phyloP scores from a whole-genome alignment of 345 rosid species.

The Hypericum androsaemum region DNA sequence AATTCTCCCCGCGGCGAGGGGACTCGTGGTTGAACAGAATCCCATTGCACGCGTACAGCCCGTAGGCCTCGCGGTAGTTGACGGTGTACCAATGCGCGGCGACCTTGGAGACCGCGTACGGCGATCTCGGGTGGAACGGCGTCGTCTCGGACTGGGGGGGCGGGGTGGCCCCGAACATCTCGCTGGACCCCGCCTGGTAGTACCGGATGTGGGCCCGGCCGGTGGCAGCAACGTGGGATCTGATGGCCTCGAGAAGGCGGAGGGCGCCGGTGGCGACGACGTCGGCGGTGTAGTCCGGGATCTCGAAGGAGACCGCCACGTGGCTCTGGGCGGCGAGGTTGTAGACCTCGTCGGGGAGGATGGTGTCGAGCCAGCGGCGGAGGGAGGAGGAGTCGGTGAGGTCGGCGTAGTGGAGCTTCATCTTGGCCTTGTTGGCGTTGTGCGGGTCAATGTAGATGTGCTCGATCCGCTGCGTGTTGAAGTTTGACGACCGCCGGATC shows the following conservation, averaged over 20 bases:
- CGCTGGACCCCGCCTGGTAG: constrained; percentile 93
- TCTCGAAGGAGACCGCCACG: constrained; percentile 91
- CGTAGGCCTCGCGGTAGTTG: constrained; percentile 87
- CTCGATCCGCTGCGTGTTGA: constrained; percentile 89
- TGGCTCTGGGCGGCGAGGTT: constrained; percentile 93
- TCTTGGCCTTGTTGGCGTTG: constrained; percentile 68
- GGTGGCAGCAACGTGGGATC: constrained; percentile 72
- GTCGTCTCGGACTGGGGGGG: constrained; percentile 79
- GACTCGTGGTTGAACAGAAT: constrained; percentile 91
- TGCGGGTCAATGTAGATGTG: constrained; percentile 98
- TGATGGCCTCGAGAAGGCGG: constrained; percentile 85
- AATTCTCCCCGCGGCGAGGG: constrained; percentile 84
- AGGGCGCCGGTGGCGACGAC: constrained; percentile 93
- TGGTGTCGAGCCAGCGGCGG: constrained; percentile 91
- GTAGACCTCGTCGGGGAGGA: constrained; percentile 83
- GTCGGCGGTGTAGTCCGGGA: constrained; percentile 92
- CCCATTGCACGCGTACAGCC: constrained; percentile 81
- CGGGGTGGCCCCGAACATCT: constrained; percentile 92
- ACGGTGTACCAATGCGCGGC: constrained; percentile 99
- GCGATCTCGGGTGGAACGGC: constrained; percentile 94
- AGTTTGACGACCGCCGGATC: constrained; percentile 92
- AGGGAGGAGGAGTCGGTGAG: constrained; percentile 86
- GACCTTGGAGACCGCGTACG: constrained; percentile 85
- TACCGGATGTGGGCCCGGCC: constrained; percentile 57
- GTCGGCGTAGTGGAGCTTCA: constrained; percentile 91